Evolutionary conservation across 208 protist species (phyloP), one percentile per base, ranked within the genome.

Genomic region (Naegleria fowleri): DNA sequence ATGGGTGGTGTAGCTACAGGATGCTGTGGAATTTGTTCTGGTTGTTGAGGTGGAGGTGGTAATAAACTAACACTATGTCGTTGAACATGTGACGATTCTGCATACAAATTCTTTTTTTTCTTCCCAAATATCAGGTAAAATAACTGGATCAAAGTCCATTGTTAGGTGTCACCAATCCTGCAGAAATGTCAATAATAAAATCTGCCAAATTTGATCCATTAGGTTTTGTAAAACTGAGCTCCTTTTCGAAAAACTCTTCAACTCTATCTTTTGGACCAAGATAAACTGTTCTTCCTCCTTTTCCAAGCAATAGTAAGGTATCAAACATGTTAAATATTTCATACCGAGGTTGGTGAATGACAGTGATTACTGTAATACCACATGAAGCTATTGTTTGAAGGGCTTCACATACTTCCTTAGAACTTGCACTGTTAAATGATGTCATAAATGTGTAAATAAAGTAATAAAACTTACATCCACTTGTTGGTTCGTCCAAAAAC

Each of bases 401-500:
- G 4, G 52, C 25, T 33, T 16, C 75, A 39, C 92, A 91, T 5
- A 94, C 38, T 33, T 93, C 87, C 16, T 40, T 38, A 0, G 92
- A 88, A 25, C 86, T 83, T 16, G 87, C 59, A 67, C 88, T 91
- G 36, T 94, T 93, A 0, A 94, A n/a, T n/a, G n/a, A n/a, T n/a
- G n/a, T n/a, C n/a, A n/a, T n/a, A n/a, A n/a, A n/a, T n/a, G n/a
- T n/a, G n/a, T n/a, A n/a, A n/a, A n/a, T n/a, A n/a, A n/a, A n/a
- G n/a, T n/a, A n/a, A n/a, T n/a, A n/a, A n/a, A n/a, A n/a, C n/a
- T n/a, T n/a, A n/a, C n/a, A 48, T 16, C 93, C 93, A 33, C 92
- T 93, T 0, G 94, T 95, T 40, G 94, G 94, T 88, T 95, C 93
- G 83, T 95, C 93, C 4, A 95, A 86, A 13, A 95, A 93, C 6